phyloP scores from a whole-genome alignment of 441 rosid genomes.

The Bocquillonia castaneifolia region DNA sequence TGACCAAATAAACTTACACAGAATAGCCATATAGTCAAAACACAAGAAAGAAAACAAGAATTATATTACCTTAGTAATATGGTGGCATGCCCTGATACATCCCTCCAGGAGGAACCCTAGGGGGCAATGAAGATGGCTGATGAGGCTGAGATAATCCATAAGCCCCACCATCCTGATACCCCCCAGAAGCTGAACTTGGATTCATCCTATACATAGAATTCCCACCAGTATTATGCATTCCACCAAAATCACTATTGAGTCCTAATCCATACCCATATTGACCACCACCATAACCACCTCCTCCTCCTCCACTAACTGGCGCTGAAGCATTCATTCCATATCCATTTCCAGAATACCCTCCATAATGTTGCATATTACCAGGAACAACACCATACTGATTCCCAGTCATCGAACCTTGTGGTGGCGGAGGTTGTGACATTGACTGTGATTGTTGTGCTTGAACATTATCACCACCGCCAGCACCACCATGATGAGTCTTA shows the following conservation, averaged over 20 bases:
- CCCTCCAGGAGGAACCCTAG: constrained; percentile 78
- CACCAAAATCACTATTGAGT: constrained; percentile 45
- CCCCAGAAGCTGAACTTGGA: constrained; percentile 49
- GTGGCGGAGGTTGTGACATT: constrained; percentile 11
- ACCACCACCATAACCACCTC: constrained; percentile 43
- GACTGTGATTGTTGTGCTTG: constrained; percentile 1
- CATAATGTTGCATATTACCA: constrained; percentile 36
- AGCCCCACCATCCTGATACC: constrained; percentile 59
- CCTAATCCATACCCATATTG: constrained; percentile 42
- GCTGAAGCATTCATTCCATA: constrained; percentile 34
- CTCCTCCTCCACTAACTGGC: constrained; percentile 37
- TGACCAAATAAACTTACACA: too few relatives aligned
- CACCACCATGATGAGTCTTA: constrained; percentile 31
- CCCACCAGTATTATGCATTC: constrained; percentile 36
- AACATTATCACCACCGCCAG: constrained; percentile 30
- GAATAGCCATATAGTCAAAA: not conserved
- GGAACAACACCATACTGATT: constrained; percentile 25
- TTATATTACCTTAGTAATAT: constrained; percentile 55
- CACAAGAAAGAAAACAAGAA: not conserved
- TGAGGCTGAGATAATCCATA: constrained; percentile 64
- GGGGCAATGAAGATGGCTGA: constrained; percentile 56
- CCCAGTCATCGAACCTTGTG: constrained; percentile 30
- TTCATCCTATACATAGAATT: constrained; percentile 60
- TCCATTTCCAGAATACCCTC: constrained; percentile 39
- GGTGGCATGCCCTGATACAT: constrained; percentile 76